Percentiles rank a stretch among this genome's conserved stretches.
Evolutionary conservation across 169 alveolate species (phyloP).

Genomic region (Babesia bovis): DNA sequence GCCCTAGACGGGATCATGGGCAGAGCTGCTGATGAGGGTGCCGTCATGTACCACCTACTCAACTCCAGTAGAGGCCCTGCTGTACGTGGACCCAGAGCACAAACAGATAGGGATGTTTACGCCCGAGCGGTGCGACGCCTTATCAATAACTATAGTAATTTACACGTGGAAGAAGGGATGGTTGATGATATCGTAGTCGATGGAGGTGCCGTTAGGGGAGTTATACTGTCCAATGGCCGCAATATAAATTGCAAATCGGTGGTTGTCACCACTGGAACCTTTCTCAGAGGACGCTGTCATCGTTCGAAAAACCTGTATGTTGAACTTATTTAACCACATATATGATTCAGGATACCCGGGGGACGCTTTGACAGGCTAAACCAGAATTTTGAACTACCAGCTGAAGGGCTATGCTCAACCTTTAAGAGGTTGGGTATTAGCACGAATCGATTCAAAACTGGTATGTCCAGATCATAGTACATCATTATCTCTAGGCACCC

Average conservation of each 20-base stretch:
- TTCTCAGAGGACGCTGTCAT: conserved; percentile 85
- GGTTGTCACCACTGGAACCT: conserved; percentile 90
- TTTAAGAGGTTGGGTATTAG: conserved; percentile 42
- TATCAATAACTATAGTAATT: conserved; percentile 5
- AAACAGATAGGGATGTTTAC: conserved; percentile 87
- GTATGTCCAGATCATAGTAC: conserved; percentile 54
- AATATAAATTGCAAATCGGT: conserved; percentile 65
- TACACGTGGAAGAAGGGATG: conserved; percentile 57
- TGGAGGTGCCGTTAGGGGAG: conserved; percentile 59
- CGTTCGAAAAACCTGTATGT: conserved; percentile 77
- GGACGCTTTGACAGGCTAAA: conserved; percentile 74
- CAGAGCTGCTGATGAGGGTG: conserved; percentile 84
- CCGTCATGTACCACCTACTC: conserved; percentile 84
- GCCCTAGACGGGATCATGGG: conserved; percentile 92
- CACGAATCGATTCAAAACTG: conserved; percentile 62
- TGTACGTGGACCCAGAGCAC: conserved; percentile 89
- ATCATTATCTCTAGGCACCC: conserved; percentile 85
- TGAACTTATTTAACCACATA: neutral
- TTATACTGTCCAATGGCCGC: conserved; percentile 65
- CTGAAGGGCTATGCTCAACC: conserved; percentile 69
- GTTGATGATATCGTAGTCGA: conserved; percentile 70
- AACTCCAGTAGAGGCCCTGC: conserved; percentile 90
- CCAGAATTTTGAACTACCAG: conserved; percentile 56
- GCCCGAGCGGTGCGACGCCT: conserved; percentile 70
- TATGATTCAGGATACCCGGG: conserved; percentile 57